Evolutionary conservation across 73 alveolate species (phyloP), one percentile per base, ranked within the genome.

Genomic region (Urostyla sp.): DNA sequence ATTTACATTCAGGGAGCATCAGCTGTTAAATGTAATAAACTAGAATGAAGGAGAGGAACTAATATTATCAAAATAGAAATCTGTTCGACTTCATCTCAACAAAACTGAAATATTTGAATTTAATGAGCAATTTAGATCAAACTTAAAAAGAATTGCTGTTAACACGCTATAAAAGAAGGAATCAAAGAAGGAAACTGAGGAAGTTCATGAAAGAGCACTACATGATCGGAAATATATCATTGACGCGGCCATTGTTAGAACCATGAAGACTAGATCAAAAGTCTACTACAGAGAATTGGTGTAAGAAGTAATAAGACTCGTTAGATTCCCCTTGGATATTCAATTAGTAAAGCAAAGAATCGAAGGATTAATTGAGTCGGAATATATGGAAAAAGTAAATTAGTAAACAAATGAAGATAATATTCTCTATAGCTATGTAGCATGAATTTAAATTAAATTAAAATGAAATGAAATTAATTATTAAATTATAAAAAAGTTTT

Each of bases 191-290:
- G 96, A 90, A 37, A 59, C 85, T 15, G 91, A 85, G 28, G 84
- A 78, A 40, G 75, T 86, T 35, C 89, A 87, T 49, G 82, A 46
- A 0, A 85, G 75, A 56, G 87, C 85, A 15, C 77, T 90, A 0
- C 79, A 78, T 48, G 96, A 90, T 55, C 40, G 96, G 69, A 90
- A 78, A 48, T 84, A 72, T 67, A 51, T 76, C 35, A 54, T 91
- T 16, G 97, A 91, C 48, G 97, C 97, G 2, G 78, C 89, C 30
- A 86, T 91, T 37, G 97, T 90, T 18, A 84, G 84, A 59, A 84
- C 78, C 1, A 87, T 90, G 92, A 90, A 90, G 55, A 76, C 88
- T 20, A 76, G 86, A 46, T 87, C 73, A 45, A 56, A 67, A 7
- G 76, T 86, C 27, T 76, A 80, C 21, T 85, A 86, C 27, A 72